These are phyloP conservation scores for Cercophora samala DNA, from an alignment of 495 filamentous ascomycete genomes.

Conservation along the genomic window DNA sequence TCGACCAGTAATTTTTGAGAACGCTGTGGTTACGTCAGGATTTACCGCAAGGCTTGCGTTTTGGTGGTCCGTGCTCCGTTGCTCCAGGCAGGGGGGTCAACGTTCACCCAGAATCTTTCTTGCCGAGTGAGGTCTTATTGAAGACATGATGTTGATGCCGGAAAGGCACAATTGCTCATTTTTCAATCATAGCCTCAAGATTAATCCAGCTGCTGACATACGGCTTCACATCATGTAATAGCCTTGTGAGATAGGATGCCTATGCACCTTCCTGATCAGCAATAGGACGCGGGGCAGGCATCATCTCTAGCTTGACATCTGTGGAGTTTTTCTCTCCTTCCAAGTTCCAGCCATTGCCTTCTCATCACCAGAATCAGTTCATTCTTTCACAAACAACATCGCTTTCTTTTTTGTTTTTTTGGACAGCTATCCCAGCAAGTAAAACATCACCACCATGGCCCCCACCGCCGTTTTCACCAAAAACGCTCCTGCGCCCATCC, in stretches of 20 bases:
- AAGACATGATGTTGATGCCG: background rate
- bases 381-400: background rate
- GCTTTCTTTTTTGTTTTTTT: background rate
- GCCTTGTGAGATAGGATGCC: background rate
- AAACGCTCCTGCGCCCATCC: slow-evolving; percentile 54
- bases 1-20: background rate
- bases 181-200: too few species aligned
- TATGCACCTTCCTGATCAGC: background rate
- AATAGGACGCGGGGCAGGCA: background rate
- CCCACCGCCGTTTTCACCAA: slow-evolving; percentile 42
- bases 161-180: background rate
- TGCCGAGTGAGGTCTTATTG: background rate
- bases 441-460: slow-evolving; percentile 21
- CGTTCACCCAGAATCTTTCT: background rate
- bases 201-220: too few species aligned
- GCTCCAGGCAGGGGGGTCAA: background rate
- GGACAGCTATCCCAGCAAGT: background rate
- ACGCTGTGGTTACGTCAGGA: slow-evolving; percentile 1
- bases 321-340: background rate
- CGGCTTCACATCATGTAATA: background rate
- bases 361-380: background rate
- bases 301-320: background rate
- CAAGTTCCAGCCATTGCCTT: background rate
- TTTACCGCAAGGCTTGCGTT: background rate
- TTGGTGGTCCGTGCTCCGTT: background rate